A percentile compares a stretch with the other conserved stretches of the same genome.
Conservation (phyloP, 257 asterid genomes). For the Nyctanthes arbortristis region DNA sequence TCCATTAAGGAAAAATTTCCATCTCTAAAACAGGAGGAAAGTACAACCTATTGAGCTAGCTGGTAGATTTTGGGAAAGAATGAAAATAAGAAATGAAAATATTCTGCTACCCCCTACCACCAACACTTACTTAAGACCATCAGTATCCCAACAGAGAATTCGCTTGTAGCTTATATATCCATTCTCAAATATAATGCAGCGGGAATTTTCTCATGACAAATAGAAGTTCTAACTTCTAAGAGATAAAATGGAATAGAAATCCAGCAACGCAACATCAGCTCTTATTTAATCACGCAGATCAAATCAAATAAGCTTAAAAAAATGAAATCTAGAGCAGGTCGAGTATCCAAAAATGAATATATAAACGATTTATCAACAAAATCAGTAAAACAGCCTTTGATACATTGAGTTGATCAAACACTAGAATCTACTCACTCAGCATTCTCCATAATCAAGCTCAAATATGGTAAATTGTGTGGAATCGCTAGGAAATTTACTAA, state of each 20-base stretch:
- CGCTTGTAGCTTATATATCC: not conserved
- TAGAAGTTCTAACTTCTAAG: not conserved
- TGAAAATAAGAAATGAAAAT: not conserved
- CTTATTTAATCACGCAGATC: not conserved
- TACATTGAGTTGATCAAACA: not conserved
- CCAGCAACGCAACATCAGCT: not conserved
- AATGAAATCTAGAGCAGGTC: not conserved
- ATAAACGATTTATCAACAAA: not conserved
- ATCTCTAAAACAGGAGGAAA: not conserved
- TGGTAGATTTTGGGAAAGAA: too few relatives aligned
- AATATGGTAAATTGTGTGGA: not conserved
- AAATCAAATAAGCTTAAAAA: too few relatives aligned
- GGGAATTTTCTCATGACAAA: not conserved
- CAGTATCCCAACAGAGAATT: not conserved
- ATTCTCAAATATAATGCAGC: not conserved
- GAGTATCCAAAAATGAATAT: too few relatives aligned
- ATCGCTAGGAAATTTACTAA: too few relatives aligned
- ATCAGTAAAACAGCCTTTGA: not conserved
- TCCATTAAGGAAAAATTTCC: not conserved
- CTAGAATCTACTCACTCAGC: conserved; percentile 1
- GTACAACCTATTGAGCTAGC: not conserved
- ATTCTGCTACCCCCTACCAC: not conserved
- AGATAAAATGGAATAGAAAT: not conserved
- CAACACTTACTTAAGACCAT: not conserved
- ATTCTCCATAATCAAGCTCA: not conserved